phyloP scores from a whole-genome alignment of 768 basidiomycete species.

The Tulasnella sp. region DNA sequence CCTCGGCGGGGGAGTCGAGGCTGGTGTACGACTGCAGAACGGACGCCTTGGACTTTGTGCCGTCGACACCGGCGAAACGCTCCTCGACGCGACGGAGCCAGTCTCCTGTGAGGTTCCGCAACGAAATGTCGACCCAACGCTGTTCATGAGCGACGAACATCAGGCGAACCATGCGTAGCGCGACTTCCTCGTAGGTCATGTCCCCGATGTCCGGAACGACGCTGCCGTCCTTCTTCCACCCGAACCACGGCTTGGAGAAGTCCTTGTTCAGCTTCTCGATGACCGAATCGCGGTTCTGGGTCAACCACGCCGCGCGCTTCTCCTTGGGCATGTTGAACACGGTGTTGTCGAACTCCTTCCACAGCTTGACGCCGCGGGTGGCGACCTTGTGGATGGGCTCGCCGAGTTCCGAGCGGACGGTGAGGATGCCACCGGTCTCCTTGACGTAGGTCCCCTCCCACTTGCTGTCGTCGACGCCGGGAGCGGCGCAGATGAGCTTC shows the following conservation, averaged over 20 bases:
- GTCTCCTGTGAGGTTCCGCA: slow-evolving; percentile 90
- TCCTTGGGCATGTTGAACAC: slow-evolving; percentile 95
- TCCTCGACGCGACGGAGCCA: slow-evolving; percentile 95
- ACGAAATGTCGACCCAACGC: slow-evolving; percentile 86
- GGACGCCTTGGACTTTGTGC: too few species aligned
- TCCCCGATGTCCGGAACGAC: slow-evolving; percentile 79
- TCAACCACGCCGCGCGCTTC: slow-evolving; percentile 83
- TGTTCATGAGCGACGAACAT: slow-evolving; percentile 89
- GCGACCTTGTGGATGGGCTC: slow-evolving; percentile 99
- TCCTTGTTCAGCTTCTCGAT: slow-evolving; percentile 88
- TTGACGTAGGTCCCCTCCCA: slow-evolving; percentile 99
- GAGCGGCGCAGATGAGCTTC: slow-evolving; percentile 86
- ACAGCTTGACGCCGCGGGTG: too few species aligned
- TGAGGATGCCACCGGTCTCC: too few species aligned
- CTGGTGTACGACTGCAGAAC: too few species aligned
- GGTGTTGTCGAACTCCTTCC: too few species aligned
- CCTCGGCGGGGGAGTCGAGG: too few species aligned
- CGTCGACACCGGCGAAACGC: slow-evolving; percentile 88
- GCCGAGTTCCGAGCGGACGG: slow-evolving; percentile 92
- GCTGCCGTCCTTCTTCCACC: slow-evolving; percentile 86
- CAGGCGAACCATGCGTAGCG: slow-evolving; percentile 78
- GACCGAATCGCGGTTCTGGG: slow-evolving; percentile 65
- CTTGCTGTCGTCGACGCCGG: too few species aligned
- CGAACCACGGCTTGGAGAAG: slow-evolving; percentile 96
- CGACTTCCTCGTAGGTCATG: slow-evolving; percentile 98